Evolutionary conservation across 768 basidiomycete species (phyloP), one percentile per base, ranked within the genome.

Genomic region (Scleroderma citrinum): DNA sequence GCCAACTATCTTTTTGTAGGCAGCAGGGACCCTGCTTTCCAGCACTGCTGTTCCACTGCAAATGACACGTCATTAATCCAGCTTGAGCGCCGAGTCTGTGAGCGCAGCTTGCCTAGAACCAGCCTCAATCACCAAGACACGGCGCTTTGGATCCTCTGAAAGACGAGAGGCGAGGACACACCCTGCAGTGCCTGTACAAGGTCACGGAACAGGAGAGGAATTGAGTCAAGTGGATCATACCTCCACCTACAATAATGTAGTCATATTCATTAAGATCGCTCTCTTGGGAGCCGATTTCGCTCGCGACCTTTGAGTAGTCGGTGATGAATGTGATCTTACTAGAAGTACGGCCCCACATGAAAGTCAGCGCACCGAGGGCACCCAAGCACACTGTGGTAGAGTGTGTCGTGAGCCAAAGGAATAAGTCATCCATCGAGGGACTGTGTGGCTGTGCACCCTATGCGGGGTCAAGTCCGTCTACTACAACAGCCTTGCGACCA

Each of bases 191-290:
- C 76, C 76, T 66, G 35, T 2, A 7, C 13, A 8, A 16, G 26
- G 19, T 35, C 5, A 7, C 3, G 10, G 17, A 35, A 17, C 12
- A 14, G n/a, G 20, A 11, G 21, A 2, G 20, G 36, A 29, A 30
- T 19, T 13, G 23, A 2, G 19, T 7, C 24, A 46, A 7, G 26
- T 21, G 13, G 10, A 14, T 7, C 46, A 50, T 47, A 76, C 80
- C 80, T 70, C 80, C 80, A 4, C 80, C 80, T 36, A 79, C 68
- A 47, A 81, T 65, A 44, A 82, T 67, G 42, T 78, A 68, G 58
- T 82, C 78, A 50, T 70, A 77, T 46, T 73, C 69, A 44, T 69
- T 58, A 31, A 52, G 49, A 12, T 52, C 47, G 4, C 16, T 31
- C 5, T 24, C 44, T 8, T 46, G 13, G 2, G 34, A 20, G 24